Base-by-base conservation (phyloP, 2,329 filamentous ascomycete genomes). In the Aspergillus sp. region DNA sequence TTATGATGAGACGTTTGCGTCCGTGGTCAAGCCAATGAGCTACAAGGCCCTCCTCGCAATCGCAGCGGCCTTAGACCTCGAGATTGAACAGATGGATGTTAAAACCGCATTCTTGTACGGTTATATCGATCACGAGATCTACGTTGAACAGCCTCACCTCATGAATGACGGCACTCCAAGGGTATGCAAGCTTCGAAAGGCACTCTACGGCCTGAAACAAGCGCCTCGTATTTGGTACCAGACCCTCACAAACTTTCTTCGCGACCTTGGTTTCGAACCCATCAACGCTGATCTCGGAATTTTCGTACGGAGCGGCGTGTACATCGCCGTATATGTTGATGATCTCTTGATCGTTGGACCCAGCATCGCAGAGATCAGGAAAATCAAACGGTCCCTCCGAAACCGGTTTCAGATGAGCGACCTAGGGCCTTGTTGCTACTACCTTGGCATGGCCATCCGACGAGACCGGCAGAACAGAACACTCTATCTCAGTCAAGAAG, bases 171-270 rank as follows among this genome's bases (percentile, higher is more conserved):
- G n/a, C n/a, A n/a, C n/a, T n/a, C n/a, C n/a, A n/a, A n/a, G n/a
- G n/a, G n/a, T n/a, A n/a, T n/a, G n/a, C n/a, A n/a, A n/a, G n/a
- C n/a, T n/a, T n/a, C n/a, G n/a, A n/a, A n/a, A n/a, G n/a, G n/a
- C n/a, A n/a, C n/a, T n/a, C n/a, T n/a, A n/a, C n/a, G n/a, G n/a
- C n/a, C n/a, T n/a, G n/a, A 47, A 47, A 21, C 45, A 47, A 47
- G 31, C 52, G 16, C 52, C 52, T 43, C 47, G 43, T 7, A 54
- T 54, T 31, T 54, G 52, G 52, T 54, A 51, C 20, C 47, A 54
- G 38, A 51, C 48, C 5, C 43, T 51, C 6, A 47, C 48, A 20
- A 47, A 48, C 17, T 50, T 51, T 23, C 34, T 47, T 14, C 31
- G 31, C 2, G 11, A 38, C n/a, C 45, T 47, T 6, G 45, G 45